Conservation (phyloP, 1,284 basidiomycete species). For the Rhodotorula sp. region DNA sequence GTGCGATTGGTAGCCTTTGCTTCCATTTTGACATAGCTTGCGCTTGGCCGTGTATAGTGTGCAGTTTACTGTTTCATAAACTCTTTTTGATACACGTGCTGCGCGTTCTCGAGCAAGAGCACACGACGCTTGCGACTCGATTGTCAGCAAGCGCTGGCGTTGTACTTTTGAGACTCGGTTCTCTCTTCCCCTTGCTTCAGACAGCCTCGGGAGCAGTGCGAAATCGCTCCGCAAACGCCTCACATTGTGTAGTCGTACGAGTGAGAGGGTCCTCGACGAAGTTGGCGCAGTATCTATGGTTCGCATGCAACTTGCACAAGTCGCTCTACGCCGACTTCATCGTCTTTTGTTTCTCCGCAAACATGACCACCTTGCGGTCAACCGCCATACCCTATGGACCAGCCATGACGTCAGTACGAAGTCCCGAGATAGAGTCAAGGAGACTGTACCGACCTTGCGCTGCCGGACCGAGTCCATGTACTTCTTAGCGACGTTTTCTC, state of each 20-base stretch:
- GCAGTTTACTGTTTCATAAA: background rate
- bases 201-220: too few relatives aligned
- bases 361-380: constrained; percentile 85
- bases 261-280: background rate
- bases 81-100: background rate
- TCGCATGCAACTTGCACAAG: background rate
- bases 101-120: too few relatives aligned
- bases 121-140: too few relatives aligned
- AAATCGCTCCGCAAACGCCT: too few relatives aligned
- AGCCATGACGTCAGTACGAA: background rate
- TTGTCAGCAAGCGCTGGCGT: too few relatives aligned
- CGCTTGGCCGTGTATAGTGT: background rate
- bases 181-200: too few relatives aligned
- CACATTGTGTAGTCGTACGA: background rate
- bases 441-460: constrained; percentile 58
- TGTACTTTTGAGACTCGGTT: too few relatives aligned
- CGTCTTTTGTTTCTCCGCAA: constrained; percentile 95
- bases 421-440: background rate
- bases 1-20: background rate
- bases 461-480: constrained; percentile 91
- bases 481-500: constrained; percentile 86
- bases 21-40: background rate
- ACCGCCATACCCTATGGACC: constrained; percentile 73
- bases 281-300: too few relatives aligned
- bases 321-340: constrained; percentile 57